A percentile compares a stretch with the other conserved stretches of the same genome.
These are phyloP conservation scores for Yarrowia deformans DNA, from an alignment of 805 yeast genomes.

Conservation along the genomic window DNA sequence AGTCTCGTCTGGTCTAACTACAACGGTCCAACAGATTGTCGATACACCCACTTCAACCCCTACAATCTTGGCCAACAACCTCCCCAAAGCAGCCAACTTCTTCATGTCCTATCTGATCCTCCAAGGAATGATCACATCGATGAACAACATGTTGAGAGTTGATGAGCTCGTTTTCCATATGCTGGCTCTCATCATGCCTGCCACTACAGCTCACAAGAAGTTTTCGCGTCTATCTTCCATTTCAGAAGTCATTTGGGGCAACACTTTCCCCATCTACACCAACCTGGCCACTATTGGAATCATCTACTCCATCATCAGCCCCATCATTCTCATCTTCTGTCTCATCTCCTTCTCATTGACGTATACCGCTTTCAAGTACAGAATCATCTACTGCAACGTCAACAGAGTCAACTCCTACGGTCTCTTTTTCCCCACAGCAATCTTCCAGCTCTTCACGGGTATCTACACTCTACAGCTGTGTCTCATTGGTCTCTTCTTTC, in stretches of 20 bases:
- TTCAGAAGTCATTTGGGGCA: constrained; percentile 73
- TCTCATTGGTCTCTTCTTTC: constrained; percentile 74
- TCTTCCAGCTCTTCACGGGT: constrained; percentile 80
- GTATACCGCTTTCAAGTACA: constrained; percentile 72
- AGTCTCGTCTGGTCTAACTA: constrained; percentile 77
- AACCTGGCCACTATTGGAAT: constrained; percentile 80
- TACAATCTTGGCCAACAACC: constrained; percentile 71
- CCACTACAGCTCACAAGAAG: constrained; percentile 65
- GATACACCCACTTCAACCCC: constrained; percentile 78
- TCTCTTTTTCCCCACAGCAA: constrained; percentile 71
- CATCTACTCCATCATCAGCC: constrained; percentile 80
- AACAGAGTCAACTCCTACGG: constrained; percentile 59
- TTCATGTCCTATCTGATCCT: constrained; percentile 79
- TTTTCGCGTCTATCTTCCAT: constrained; percentile 56
- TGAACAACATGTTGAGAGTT: constrained; percentile 70
- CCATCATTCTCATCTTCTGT: constrained; percentile 71
- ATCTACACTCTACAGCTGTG: constrained; percentile 82
- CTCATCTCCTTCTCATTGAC: constrained; percentile 63
- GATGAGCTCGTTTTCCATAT: constrained; percentile 57
- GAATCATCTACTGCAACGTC: constrained; percentile 63
- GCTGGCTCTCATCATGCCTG: background rate
- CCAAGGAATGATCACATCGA: constrained; percentile 78
- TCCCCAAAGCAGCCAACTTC: constrained; percentile 87
- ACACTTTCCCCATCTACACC: constrained; percentile 76
- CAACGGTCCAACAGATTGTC: constrained; percentile 65